These are phyloP conservation scores for Sporobolomyces pararoseus DNA, from an alignment of 768 basidiomycete genomes.

Conservation along the genomic window DNA sequence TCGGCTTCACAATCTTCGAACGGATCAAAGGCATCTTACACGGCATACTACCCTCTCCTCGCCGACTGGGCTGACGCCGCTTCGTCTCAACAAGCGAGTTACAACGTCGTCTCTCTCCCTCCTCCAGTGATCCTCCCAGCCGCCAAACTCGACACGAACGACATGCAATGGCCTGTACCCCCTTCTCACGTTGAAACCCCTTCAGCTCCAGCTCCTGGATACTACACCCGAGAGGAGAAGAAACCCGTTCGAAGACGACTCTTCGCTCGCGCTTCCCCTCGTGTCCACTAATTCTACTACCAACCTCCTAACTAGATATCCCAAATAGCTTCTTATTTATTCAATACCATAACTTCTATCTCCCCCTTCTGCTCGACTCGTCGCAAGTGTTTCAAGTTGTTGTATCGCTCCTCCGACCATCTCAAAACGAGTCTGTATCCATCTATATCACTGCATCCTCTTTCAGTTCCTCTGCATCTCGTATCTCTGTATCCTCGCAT, in stretches of 20 bases:
- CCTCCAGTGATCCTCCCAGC: conserved; percentile 25
- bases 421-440: too few relatives aligned
- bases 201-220: background rate
- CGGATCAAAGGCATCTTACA: conserved; percentile 34
- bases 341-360: too few relatives aligned
- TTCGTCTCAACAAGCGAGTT: conserved; percentile 11
- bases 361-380: background rate
- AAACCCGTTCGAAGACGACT: conserved; percentile 5
- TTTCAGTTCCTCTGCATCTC: background rate
- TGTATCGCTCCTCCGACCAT: too few relatives aligned
- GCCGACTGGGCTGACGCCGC: conserved; percentile 40
- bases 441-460: background rate
- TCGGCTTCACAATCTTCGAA: conserved; percentile 16
- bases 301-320: too few relatives aligned
- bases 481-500: too few relatives aligned
- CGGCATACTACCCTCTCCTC: conserved; percentile 40
- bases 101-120: conserved; percentile 24
- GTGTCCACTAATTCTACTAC: conserved; percentile 5
- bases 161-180: background rate
- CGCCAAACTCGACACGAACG: conserved; percentile 17
- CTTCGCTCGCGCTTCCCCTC: conserved; percentile 9
- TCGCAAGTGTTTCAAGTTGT: too few relatives aligned
- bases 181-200: background rate
- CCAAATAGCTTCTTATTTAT: background rate
- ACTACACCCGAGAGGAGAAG: conserved; percentile 15